Evolutionary conservation across 306 rosid species (phyloP).

Genomic region (Pyrus betulifolia): DNA sequence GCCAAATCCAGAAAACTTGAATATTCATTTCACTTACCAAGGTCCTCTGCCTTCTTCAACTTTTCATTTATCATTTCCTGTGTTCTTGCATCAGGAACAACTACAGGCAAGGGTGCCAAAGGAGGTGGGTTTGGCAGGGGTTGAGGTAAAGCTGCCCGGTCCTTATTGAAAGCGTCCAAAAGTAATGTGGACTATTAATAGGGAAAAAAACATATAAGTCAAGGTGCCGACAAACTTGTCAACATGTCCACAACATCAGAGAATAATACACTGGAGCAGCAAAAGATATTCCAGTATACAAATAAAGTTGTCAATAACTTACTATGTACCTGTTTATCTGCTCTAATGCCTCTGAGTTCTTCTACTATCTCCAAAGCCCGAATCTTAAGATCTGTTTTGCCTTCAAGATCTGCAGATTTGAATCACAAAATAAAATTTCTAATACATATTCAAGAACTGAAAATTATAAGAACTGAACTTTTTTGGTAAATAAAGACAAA

Average conservation of each 20-base stretch:
- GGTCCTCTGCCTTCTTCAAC: constrained; percentile 96
- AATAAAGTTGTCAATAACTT: not conserved
- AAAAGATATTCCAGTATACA: not conserved
- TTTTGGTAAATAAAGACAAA: not conserved
- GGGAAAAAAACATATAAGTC: not conserved
- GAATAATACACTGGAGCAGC: not conserved
- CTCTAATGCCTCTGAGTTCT: constrained; percentile 84
- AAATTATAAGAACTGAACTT: not conserved
- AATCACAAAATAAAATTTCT: not conserved
- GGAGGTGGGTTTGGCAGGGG: constrained; percentile 89
- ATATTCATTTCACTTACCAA: constrained; percentile 45
- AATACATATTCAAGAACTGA: not conserved
- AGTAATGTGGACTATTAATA: constrained; percentile 73
- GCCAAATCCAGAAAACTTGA: not conserved
- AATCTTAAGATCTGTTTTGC: constrained; percentile 87
- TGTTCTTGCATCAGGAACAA: constrained; percentile 78
- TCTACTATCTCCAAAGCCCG: constrained; percentile 84
- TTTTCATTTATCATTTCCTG: constrained; percentile 99
- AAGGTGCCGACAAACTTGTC: not conserved
- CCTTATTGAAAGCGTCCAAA: constrained; percentile 94
- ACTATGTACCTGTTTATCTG: constrained; percentile 76
- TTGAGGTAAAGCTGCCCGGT: constrained; percentile 93
- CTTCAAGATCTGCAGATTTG: constrained; percentile 78
- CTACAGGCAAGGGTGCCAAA: constrained; percentile 74
- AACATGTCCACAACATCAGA: constrained; percentile 4